A percentile compares a stretch with the other conserved stretches of the same genome.
Evolutionary conservation across 306 rosid species (phyloP).

Genomic region (Pyrus pyrifolia): DNA sequence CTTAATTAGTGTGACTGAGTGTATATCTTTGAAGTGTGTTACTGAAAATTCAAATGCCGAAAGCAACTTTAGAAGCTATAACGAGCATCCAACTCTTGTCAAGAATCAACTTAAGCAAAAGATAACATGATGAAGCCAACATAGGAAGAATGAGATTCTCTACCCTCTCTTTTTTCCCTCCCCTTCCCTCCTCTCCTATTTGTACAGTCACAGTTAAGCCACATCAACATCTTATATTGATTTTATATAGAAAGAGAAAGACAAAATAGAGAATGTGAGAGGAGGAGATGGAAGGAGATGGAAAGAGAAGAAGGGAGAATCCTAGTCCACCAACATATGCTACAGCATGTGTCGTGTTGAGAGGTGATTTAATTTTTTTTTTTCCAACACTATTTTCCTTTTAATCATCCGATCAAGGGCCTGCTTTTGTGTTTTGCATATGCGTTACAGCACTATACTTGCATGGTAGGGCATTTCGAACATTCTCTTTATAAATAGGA

Average conservation of each 20-base stretch:
- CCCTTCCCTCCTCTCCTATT: too few relatives aligned
- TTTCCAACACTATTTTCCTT: not conserved
- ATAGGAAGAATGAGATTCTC: not conserved
- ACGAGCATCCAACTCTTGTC: not conserved
- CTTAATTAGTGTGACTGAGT: too few relatives aligned
- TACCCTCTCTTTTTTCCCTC: too few relatives aligned
- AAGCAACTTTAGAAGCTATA: not conserved
- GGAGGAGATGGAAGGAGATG: too few relatives aligned
- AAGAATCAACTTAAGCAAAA: not conserved
- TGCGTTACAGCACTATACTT: conserved; percentile 26
- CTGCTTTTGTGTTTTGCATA: conserved; percentile 17
- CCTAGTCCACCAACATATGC: not conserved
- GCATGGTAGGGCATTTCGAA: conserved; percentile 14
- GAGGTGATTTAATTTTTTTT: not conserved
- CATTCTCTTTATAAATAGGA: conserved; percentile 1
- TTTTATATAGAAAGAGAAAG: too few relatives aligned
- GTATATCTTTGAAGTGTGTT: not conserved
- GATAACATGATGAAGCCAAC: not conserved
- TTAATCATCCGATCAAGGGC: conserved; percentile 25
- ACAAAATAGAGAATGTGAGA: too few relatives aligned
- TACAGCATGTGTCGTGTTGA: not conserved
- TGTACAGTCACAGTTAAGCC: too few relatives aligned
- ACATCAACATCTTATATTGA: too few relatives aligned
- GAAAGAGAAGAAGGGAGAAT: too few relatives aligned
- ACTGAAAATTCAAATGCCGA: not conserved